Base-by-base conservation (phyloP, 371 early-diverging fungal genomes). In the Lichtheimia hyalospora region DNA sequence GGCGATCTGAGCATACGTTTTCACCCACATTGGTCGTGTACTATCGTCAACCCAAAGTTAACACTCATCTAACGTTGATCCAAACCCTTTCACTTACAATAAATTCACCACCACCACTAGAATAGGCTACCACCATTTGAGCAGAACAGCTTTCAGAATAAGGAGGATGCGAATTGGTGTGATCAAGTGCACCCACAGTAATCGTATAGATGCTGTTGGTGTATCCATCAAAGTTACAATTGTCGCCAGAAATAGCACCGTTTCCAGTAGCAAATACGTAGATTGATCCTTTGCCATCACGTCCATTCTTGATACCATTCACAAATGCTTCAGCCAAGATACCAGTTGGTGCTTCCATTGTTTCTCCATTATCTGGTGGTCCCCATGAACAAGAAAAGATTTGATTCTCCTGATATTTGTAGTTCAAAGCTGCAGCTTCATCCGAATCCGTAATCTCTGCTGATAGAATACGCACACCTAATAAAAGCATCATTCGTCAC, bases 151-250 rank as follows among this genome's bases (percentile, higher is more conserved):
- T 72, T 73, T 98, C 98, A 3, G 95, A 89, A 67, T 97, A 98
- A 49, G 71, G 73, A 5, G 98, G 96, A 66, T 93, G 93, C 12
- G 70, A 44, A 64, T 92, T 81, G 1, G 57, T 55, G 25, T 85
- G 83, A 62, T 94, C 93, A 49, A 97, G 85, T 14, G 98, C 95
- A 10, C 94, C 94, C 23, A 98, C 92, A 14, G 96, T 93, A 44
- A 98, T 88, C 0, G 97, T 94, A 68, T 94, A 98, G 25, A 96
- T 92, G 63, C 92, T 91, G 68, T 97, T 98, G 1, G 97, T 94
- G 70, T 96, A 98, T 13, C 98, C 98, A 75, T 98, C 98, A 75
- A 86, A 95, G 67, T 97, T 97, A 75, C 97, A 97, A 68, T 97
- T 94, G 66, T 97, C 98, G 34, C 79, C 84, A 16, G 66, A 69